Conservation (phyloP, 495 filamentous ascomycete genomes). For the Clavariopsis aquatica region DNA sequence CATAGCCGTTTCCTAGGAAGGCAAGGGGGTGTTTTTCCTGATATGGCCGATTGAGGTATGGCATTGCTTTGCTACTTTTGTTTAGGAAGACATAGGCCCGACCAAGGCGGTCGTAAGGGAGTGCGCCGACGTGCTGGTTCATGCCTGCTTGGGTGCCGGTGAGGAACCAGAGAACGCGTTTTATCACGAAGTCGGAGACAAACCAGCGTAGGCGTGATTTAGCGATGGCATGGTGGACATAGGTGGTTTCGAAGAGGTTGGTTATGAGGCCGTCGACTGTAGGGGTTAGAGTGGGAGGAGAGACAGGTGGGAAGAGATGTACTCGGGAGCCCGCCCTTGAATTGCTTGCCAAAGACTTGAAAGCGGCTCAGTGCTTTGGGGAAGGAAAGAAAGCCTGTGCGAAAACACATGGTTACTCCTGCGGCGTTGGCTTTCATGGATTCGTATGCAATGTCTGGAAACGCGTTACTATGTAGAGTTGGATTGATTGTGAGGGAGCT, state of each 20-base stretch:
- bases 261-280: slow-evolving; percentile 47
- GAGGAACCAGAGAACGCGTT: slow-evolving; percentile 46
- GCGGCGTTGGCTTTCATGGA: slow-evolving; percentile 47
- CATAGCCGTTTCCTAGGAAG: slow-evolving; percentile 28
- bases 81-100: slow-evolving; percentile 46
- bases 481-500: too few relatives aligned
- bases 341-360: slow-evolving; percentile 31
- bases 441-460: slow-evolving; percentile 45
- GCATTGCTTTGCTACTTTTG: slow-evolving; percentile 47
- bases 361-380: slow-evolving; percentile 41
- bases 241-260: slow-evolving; percentile 53
- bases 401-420: slow-evolving; percentile 48
- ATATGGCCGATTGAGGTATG: slow-evolving; percentile 48
- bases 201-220: slow-evolving; percentile 46
- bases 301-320: background rate
- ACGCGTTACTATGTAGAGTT: background rate
- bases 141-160: slow-evolving; percentile 47
- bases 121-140: slow-evolving; percentile 48
- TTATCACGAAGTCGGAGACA: slow-evolving; percentile 48
- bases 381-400: slow-evolving; percentile 48
- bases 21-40: slow-evolving; percentile 32
- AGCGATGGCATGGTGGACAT: slow-evolving; percentile 50
- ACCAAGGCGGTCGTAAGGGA: slow-evolving; percentile 38
- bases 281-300: background rate
- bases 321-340: slow-evolving; percentile 45